These are phyloP conservation scores for Favolaschia claudopus DNA, from an alignment of 768 basidiomycete species.

Conservation along the genomic window DNA sequence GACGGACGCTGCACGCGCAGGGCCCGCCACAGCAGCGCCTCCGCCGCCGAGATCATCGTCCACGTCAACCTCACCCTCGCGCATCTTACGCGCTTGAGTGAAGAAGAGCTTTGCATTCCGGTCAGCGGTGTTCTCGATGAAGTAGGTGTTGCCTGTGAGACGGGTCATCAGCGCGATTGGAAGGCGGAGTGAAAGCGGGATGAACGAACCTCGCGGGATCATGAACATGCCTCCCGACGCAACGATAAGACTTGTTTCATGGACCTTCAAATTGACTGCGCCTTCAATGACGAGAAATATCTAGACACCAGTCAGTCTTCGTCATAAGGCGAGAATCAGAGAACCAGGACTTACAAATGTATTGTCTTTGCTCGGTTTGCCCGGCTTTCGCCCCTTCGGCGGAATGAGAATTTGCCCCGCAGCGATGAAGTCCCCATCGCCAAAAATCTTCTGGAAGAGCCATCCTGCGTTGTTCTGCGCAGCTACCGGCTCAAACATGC, in stretches of 20 bases:
- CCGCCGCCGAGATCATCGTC: background rate
- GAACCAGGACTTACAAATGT: constrained; percentile 72
- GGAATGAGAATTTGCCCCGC: constrained; percentile 89
- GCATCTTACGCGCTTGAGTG: constrained; percentile 67
- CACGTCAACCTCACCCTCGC: constrained; percentile 35
- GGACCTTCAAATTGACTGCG: constrained; percentile 85
- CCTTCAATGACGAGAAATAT: constrained; percentile 83
- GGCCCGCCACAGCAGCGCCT: background rate
- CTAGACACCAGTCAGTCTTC: constrained; percentile 32
- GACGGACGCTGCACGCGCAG: background rate
- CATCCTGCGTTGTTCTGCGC: constrained; percentile 74
- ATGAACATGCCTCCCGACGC: constrained; percentile 87
- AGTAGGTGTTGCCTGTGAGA: constrained; percentile 77
- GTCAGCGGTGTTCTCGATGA: constrained; percentile 67
- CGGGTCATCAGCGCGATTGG: constrained; percentile 43
- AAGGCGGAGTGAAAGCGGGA: background rate
- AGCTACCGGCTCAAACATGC: constrained; percentile 66
- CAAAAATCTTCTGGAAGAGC: constrained; percentile 91
- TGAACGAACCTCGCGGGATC: constrained; percentile 82
- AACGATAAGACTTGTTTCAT: constrained; percentile 80
- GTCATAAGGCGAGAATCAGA: background rate
- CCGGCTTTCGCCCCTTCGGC: constrained; percentile 79
- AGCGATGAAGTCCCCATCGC: constrained; percentile 90
- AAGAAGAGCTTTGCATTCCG: constrained; percentile 72
- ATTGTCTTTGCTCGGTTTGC: constrained; percentile 92